Base-by-base conservation (phyloP, 805 yeast species). In the Candida michaelii region DNA sequence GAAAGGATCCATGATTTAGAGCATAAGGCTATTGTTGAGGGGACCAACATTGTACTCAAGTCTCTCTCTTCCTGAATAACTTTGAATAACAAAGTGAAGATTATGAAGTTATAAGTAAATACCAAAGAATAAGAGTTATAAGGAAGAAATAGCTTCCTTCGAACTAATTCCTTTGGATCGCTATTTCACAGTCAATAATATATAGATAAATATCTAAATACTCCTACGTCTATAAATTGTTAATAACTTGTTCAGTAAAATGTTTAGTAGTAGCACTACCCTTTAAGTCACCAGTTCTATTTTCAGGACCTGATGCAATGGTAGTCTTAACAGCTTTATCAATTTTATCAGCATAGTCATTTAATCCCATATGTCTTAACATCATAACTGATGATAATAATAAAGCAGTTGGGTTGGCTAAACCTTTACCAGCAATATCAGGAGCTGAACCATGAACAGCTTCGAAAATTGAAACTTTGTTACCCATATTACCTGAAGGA, bases 401-500 rank as follows among this genome's bases (percentile, higher is more conserved):
- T 64, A 93, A 73, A 44, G 99, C 99, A 48, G 99, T 93, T 74
- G 99, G 99, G 82, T 93, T 93, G 52, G 99, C 99, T 66, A 88
- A 81, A 65, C 96, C 95, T 79, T 93, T 89, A 64, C 99, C 99
- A 50, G 98, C 98, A 62, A 93, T 93, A 69, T 93, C 99, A 58
- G 99, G 99, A 51, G 99, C 99, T 45, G 98, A 90, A 69, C 99
- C 99, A 71, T 93, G 99, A 62, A 93, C 99, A 52, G 99, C 99
- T 81, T 93, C 99, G 69, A 93, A 93, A 66, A 93, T 91, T 44
- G 97, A 89, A 51, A 91, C 96, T 67, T 87, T 84, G 78, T 89
- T 88, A 77, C 99, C 99, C 90, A 93, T 93, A 82, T 93, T 93
- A 69, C 97, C 99, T 47, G 97, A 89, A 54, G 99, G 99, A 49